These are phyloP conservation scores for Suillus subaureus DNA, from an alignment of 768 basidiomycete genomes.

Conservation along the genomic window DNA sequence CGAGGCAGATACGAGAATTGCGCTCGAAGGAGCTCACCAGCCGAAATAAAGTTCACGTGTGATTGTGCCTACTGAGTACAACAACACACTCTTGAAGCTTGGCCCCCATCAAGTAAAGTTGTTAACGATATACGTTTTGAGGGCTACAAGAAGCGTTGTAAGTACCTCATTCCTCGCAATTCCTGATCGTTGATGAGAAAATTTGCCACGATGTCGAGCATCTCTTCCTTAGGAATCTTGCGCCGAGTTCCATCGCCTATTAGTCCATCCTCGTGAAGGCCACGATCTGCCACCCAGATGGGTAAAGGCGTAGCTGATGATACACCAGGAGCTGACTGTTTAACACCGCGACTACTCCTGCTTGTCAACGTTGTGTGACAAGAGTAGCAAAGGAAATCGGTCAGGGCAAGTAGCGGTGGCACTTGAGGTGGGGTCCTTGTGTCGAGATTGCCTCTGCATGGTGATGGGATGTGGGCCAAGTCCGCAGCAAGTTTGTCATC, in stretches of 20 bases:
- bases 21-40: neutral
- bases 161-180: neutral
- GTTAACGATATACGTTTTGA: neutral
- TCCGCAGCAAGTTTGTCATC: constrained; percentile 22
- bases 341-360: constrained; percentile 48
- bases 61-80: neutral
- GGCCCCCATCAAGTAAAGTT: neutral
- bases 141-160: neutral
- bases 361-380: constrained; percentile 66
- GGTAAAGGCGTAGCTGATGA: constrained; percentile 22
- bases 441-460: neutral
- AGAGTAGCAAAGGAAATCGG: constrained; percentile 57
- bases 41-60: constrained; percentile 1
- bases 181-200: constrained; percentile 38
- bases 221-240: constrained; percentile 33
- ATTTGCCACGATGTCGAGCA: constrained; percentile 40
- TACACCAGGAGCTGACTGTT: constrained; percentile 14
- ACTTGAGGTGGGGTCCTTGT: neutral
- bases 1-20: neutral
- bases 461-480: constrained; percentile 12
- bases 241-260: constrained; percentile 32
- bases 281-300: constrained; percentile 35
- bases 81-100: neutral
- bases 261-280: neutral
- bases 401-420: constrained; percentile 29